phyloP scores from a whole-genome alignment of 352 stramenopile species.

The Phytopythium cucurbitacearum region DNA sequence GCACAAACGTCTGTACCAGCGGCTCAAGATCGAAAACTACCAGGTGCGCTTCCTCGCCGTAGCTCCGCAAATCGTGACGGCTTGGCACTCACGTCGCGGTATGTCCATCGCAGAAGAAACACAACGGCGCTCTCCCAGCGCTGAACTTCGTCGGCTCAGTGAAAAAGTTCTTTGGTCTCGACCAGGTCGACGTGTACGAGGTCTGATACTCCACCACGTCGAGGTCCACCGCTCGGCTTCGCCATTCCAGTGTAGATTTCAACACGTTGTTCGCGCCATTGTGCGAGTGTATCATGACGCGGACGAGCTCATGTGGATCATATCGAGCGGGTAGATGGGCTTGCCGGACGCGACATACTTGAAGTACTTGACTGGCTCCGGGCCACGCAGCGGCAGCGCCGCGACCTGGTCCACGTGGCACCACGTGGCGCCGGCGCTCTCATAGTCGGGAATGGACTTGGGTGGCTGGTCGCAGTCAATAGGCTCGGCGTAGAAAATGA shows the following conservation, averaged over 20 bases:
- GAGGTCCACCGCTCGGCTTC: background rate
- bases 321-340: constrained; percentile 67
- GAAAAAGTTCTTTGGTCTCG: constrained; percentile 65
- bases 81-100: background rate
- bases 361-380: constrained; percentile 74
- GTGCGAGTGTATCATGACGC: constrained; percentile 14
- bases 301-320: constrained; percentile 62
- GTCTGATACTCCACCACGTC: constrained; percentile 18
- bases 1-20: constrained; percentile 66
- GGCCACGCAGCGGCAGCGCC: constrained; percentile 59
- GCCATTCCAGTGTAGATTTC: constrained; percentile 1
- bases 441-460: constrained; percentile 87
- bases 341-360: constrained; percentile 64
- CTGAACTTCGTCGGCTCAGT: constrained; percentile 54
- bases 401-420: constrained; percentile 66
- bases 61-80: too few relatives aligned
- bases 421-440: constrained; percentile 80
- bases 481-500: constrained; percentile 81
- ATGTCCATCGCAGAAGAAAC: constrained; percentile 37
- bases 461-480: constrained; percentile 70
- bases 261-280: constrained; percentile 5
- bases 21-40: constrained; percentile 70
- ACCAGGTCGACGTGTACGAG: constrained; percentile 58
- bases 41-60: constrained; percentile 21
- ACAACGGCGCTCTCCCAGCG: constrained; percentile 53